Evolutionary conservation across 2,329 filamentous ascomycete species (phyloP).

Genomic region (Shiraia bambusicola): DNA sequence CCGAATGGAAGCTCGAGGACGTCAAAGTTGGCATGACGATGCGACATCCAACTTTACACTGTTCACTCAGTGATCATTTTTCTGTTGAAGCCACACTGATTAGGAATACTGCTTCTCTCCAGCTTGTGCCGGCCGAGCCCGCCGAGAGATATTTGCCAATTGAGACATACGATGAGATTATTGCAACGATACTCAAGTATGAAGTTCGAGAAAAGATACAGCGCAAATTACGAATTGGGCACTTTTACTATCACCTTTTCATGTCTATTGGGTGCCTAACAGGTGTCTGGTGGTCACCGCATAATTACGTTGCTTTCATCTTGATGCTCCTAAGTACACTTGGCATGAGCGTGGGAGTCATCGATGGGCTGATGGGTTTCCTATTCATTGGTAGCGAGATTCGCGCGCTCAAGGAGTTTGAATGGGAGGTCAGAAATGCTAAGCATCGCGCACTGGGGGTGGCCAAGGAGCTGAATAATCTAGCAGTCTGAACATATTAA

Average conservation of each 20-base stretch:
- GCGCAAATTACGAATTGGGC: conserved; percentile 67
- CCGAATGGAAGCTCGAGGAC: conserved; percentile 68
- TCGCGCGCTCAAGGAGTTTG: conserved; percentile 81
- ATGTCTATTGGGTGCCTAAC: conserved; percentile 74
- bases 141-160: conserved; percentile 45
- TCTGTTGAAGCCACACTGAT: conserved; percentile 78
- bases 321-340: conserved; percentile 79
- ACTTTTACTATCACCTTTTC: conserved; percentile 70
- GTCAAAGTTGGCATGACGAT: conserved; percentile 77
- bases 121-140: conserved; percentile 15
- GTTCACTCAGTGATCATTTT: conserved; percentile 93
- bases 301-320: conserved; percentile 75
- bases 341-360: conserved; percentile 70
- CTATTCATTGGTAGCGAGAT: conserved; percentile 86
- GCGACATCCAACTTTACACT: conserved; percentile 76
- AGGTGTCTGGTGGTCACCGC: conserved; percentile 82
- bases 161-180: conserved; percentile 69
- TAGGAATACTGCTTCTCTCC: conserved; percentile 16
- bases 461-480: conserved; percentile 4
- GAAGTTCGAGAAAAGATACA: conserved; percentile 70
- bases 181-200: conserved; percentile 70
- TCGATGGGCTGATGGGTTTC: conserved; percentile 84
- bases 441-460: conserved; percentile 28
- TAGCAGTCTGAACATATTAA: background rate
- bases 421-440: conserved; percentile 72